A percentile compares a stretch with the other conserved stretches of the same genome.
phyloP scores from a whole-genome alignment of 2,329 filamentous ascomycete genomes.

The Paracamarosporium sp. region DNA sequence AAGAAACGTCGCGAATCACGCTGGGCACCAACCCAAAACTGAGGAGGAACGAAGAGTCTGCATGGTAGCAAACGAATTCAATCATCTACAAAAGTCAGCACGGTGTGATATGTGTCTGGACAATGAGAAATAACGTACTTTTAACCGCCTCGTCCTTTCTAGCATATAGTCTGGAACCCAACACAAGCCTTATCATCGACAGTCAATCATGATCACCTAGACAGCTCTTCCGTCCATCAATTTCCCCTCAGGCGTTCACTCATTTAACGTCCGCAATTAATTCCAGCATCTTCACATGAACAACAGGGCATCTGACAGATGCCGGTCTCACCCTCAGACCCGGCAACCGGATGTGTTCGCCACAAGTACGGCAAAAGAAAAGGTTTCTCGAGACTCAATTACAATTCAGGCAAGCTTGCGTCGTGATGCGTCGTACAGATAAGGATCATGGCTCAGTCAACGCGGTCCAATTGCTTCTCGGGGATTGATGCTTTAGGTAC shows the following conservation, averaged over 20 bases:
- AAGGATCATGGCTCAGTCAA: conserved; percentile 4
- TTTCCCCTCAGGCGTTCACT: conserved; percentile 11
- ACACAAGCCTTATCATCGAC: neutral
- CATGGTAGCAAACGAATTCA: neutral
- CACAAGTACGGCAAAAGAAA: conserved; percentile 20
- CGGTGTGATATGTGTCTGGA: neutral
- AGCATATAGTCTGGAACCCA: conserved; percentile 8
- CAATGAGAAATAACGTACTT: neutral
- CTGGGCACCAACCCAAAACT: neutral
- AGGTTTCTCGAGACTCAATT: conserved; percentile 8
- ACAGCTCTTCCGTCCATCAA: neutral
- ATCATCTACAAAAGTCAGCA: neutral
- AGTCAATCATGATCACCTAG: neutral
- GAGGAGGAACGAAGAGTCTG: neutral
- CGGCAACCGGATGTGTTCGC: conserved; percentile 34
- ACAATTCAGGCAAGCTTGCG: conserved; percentile 17
- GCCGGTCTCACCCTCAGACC: conserved; percentile 39
- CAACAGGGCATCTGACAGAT: conserved; percentile 28
- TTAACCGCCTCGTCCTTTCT: neutral
- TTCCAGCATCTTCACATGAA: conserved; percentile 18
- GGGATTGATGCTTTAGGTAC: neutral
- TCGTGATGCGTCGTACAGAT: conserved; percentile 27
- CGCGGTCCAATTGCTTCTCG: neutral
- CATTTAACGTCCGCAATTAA: conserved; percentile 12
- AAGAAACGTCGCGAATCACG: neutral